Evolutionary conservation across 2,329 filamentous ascomycete species (phyloP), one percentile per base, ranked within the genome.

Genomic region (Scortechinia acanthostroma): DNA sequence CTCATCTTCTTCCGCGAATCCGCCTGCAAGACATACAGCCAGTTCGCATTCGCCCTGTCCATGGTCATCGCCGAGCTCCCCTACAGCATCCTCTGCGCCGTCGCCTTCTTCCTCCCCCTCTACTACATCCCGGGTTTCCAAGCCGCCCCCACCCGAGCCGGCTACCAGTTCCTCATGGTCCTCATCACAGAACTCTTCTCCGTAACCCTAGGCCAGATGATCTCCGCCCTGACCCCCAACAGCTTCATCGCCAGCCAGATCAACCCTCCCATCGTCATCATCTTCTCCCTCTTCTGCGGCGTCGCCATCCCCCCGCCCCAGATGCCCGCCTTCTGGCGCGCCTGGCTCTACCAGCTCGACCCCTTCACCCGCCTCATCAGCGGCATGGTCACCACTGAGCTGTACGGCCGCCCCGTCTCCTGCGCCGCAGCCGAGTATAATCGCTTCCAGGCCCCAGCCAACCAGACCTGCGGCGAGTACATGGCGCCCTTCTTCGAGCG

Each of bases 1-100:
- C 74, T 87, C 57, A 83, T 94, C 51, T 91, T 88, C 68, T 93
- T 91, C 73, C 85, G 90, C 47, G 90, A 95, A 65, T 77, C 86
- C 16, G 85, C 86, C 15, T 83, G 84, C 46, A 95, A 94, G 68
- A 90, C 91, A 62, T 95, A 95, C 72, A 83, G 78, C 49, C 78
- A 85, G 42, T 80, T 88, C 49, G 86, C 86, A 2, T 95, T 95
- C 54, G 83, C 83, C 0, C 64, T 84, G 1, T 81, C 83, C 23
- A 86, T 93, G 70, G 75, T 91, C n/a, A 57, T 90, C 4, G 88
- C 87, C 21, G 90, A 95, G 63, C 74, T 94, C 58, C 90, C 90
- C 0, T 95, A 94, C 70, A 85, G 78, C 30, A 68, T 94, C 15
- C 62, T 95, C 42, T 94, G 88, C 60, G 83, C 88, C 1, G 80